Base-by-base conservation (phyloP, 805 yeast genomes). In the Hemisphaericaspora nanyangensis region DNA sequence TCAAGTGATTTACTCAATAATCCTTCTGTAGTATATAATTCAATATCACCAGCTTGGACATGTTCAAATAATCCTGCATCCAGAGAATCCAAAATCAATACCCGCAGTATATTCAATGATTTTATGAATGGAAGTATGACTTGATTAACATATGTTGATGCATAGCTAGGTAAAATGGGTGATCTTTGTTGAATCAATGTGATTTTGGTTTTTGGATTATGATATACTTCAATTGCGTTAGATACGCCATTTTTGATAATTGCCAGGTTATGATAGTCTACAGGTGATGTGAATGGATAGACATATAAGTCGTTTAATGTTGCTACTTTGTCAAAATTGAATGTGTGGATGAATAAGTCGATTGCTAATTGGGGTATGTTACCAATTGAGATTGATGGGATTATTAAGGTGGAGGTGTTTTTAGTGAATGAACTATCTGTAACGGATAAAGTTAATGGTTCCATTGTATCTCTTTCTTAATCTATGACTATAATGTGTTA, bases 331-430 rank as follows among this genome's bases (percentile, higher is more conserved):
- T 59, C 45, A 42, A 82, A 74, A 4, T 67, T 69, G 17, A 75
- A 61, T n/a, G 81, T 77, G 50, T 82, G 83, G 7, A 89, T 66
- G 18, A 91, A 61, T 22, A 90, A 65, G 58, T 90, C 98, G 5
- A 76, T 59, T 0, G 90, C 62, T 35, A 91, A 63, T 57, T 93
- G 99, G 0, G 98, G 95, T 3, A 89, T 83, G 52, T 91, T 93
- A 6, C 95, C 98, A 5, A 86, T 74, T 3, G 96, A 79, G 0
- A 93, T 84, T 0, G 89, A 62, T 0, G 98, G 98, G 1, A 93
- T 30, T 1, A 91, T 54, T n/a, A 84, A 61, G 1, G 70, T 70
- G 8, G 35, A n/a, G n/a, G n/a, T n/a, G n/a, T n/a, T n/a, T n/a
- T n/a, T n/a, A n/a, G n/a, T n/a, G n/a, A n/a, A n/a, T n/a, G n/a